A percentile compares a stretch with the other conserved stretches of the same genome.
Evolutionary conservation across 2,329 filamentous ascomycete species (phyloP).

Genomic region (Penicillium hesseltinei): DNA sequence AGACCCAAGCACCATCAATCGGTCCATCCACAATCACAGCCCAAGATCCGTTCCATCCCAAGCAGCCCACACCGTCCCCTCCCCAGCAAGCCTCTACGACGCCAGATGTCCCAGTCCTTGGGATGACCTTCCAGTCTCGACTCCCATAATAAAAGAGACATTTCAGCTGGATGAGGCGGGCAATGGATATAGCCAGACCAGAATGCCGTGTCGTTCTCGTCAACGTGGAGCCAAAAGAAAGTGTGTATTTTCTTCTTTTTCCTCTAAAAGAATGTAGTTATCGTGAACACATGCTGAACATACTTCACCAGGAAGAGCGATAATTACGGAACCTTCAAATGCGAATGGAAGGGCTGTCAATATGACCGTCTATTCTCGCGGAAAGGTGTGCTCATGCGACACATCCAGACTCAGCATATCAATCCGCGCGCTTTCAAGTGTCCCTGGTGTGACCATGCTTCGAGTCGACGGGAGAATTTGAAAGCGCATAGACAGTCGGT

Average conservation of each 20-base stretch:
- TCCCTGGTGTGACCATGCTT: constrained; percentile 1
- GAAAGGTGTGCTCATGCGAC: constrained; percentile 6
- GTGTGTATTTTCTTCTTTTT: neutral
- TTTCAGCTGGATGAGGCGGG: too few relatives aligned
- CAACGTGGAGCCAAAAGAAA: neutral
- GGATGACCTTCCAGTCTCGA: neutral
- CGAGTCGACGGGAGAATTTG: constrained; percentile 7
- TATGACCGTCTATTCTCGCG: constrained; percentile 7
- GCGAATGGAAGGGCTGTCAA: constrained; percentile 3
- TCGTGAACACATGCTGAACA: neutral
- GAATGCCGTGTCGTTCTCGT: neutral
- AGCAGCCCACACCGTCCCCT: neutral
- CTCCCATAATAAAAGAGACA: neutral
- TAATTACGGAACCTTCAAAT: neutral
- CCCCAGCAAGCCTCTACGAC: neutral
- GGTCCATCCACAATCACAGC: neutral
- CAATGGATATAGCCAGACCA: neutral
- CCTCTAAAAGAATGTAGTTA: neutral
- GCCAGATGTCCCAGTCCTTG: neutral
- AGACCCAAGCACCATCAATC: neutral
- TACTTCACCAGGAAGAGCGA: neutral
- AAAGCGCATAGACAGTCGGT: constrained; percentile 2
- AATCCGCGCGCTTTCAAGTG: constrained; percentile 3
- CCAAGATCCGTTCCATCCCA: neutral
- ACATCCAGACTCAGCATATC: constrained; percentile 6